phyloP scores from a whole-genome alignment of 2,329 filamentous ascomycete species.

The Rhynchosporium agropyri region DNA sequence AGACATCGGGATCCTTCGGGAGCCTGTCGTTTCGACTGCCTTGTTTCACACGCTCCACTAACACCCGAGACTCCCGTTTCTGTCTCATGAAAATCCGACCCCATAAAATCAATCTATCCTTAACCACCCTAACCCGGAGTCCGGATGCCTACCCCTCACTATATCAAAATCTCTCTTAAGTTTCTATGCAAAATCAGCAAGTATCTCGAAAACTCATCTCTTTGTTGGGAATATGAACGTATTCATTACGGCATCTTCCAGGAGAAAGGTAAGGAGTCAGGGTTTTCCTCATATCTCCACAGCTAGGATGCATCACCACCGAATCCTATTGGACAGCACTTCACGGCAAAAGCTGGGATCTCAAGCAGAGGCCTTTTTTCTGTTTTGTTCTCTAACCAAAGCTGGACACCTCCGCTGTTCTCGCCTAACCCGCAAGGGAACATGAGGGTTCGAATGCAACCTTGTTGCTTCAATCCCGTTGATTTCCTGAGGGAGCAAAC shows the following conservation, averaged over 20 bases:
- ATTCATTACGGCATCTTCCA: conserved; percentile 2
- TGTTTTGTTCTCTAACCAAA: conserved; percentile 3
- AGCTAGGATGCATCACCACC: not conserved
- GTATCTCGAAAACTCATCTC: not conserved
- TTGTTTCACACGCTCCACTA: conserved; percentile 6
- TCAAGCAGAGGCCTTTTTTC: not conserved
- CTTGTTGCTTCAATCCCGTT: not conserved
- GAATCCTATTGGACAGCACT: not conserved
- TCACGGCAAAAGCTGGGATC: not conserved
- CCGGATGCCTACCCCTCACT: conserved; percentile 5
- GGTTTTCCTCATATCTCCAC: conserved; percentile 1
- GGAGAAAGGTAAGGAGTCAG: not conserved
- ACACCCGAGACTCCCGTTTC: not conserved
- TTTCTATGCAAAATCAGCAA: not conserved
- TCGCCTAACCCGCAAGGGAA: not conserved
- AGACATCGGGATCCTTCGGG: conserved; percentile 4
- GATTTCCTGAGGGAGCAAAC: not conserved
- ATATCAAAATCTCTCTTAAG: conserved; percentile 6
- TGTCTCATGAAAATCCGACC: conserved; percentile 14
- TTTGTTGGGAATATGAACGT: not conserved
- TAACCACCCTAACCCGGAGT: conserved; percentile 9
- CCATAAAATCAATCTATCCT: conserved; percentile 18
- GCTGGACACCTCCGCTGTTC: not conserved
- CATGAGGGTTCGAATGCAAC: conserved; percentile 1
- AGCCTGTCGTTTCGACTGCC: not conserved